A percentile compares a stretch with the other conserved stretches of the same genome.
Evolutionary conservation across 768 basidiomycete species (phyloP).

Genomic region (Jaapia argillacea): DNA sequence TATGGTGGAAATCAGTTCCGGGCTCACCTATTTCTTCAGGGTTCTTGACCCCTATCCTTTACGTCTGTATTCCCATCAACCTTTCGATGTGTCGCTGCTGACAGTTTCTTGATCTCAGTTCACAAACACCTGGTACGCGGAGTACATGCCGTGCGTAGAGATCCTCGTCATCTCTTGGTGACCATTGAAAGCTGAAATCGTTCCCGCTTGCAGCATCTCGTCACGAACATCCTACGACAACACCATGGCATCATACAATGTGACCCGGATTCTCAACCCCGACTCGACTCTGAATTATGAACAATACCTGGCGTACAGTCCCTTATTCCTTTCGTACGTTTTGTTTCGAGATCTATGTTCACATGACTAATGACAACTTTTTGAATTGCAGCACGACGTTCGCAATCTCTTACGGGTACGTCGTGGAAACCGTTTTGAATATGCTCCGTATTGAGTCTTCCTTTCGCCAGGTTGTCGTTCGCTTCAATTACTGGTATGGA

Average conservation of each 20-base stretch:
- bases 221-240: slow-evolving; percentile 33
- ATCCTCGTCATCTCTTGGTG: slow-evolving; percentile 65
- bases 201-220: slow-evolving; percentile 39
- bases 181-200: slow-evolving; percentile 59
- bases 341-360: not conserved
- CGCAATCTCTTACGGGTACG: slow-evolving; percentile 33
- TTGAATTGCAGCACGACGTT: slow-evolving; percentile 17
- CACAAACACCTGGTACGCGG: slow-evolving; percentile 26
- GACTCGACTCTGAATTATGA: slow-evolving; percentile 25
- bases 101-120: slow-evolving; percentile 10
- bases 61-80: slow-evolving; percentile 34
- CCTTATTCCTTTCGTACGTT: slow-evolving; percentile 26
- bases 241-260: slow-evolving; percentile 29
- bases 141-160: slow-evolving; percentile 37
- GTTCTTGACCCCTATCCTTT: slow-evolving; percentile 28
- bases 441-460: slow-evolving; percentile 47
- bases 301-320: slow-evolving; percentile 31
- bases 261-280: slow-evolving; percentile 27
- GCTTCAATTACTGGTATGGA: slow-evolving; percentile 33
- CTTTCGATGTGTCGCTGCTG: slow-evolving; percentile 48
- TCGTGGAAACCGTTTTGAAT: slow-evolving; percentile 68
- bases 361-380: not conserved
- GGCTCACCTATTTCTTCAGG: slow-evolving; percentile 17
- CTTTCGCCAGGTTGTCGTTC: slow-evolving; percentile 27
- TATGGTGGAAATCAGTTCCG: not conserved